phyloP scores from a whole-genome alignment of 2,329 filamentous ascomycete species.

The Ceratocystis colombiana region DNA sequence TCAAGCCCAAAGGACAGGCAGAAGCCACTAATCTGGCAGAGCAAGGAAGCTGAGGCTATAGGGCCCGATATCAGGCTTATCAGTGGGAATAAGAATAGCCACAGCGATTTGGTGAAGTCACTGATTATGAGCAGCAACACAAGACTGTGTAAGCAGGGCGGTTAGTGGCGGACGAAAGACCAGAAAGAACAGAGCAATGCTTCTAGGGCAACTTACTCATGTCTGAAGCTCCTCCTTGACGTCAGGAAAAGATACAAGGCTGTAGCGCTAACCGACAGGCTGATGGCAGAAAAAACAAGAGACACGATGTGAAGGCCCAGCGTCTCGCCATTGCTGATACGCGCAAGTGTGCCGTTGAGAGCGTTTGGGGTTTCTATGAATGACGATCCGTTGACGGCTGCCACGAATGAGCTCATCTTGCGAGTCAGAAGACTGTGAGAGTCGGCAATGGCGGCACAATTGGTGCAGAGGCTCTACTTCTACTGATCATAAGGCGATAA shows the following conservation, averaged over 20 bases:
- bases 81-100: conserved; percentile 56
- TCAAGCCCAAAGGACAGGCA: conserved; percentile 57
- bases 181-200: not conserved
- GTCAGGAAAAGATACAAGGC: conserved; percentile 62
- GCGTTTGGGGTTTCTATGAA: not conserved
- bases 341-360: not conserved
- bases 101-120: conserved; percentile 60
- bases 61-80: conserved; percentile 46
- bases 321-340: conserved; percentile 22
- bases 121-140: conserved; percentile 65
- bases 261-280: conserved; percentile 45
- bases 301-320: conserved; percentile 31
- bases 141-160: conserved; percentile 39
- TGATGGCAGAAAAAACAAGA: conserved; percentile 40
- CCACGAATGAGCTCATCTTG: not conserved
- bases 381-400: not conserved
- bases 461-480: not conserved
- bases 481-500: conserved; percentile 7
- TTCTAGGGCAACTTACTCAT: conserved; percentile 45
- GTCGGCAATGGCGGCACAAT: not conserved
- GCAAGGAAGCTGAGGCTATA: conserved; percentile 42
- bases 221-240: conserved; percentile 64
- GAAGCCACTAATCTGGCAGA: conserved; percentile 62
- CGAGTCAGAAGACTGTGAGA: too few species aligned
- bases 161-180: not conserved